Evolutionary conservation across 1,284 basidiomycete species (phyloP), one percentile per base, ranked within the genome.

Genomic region (Fomitiporia mediterranea): DNA sequence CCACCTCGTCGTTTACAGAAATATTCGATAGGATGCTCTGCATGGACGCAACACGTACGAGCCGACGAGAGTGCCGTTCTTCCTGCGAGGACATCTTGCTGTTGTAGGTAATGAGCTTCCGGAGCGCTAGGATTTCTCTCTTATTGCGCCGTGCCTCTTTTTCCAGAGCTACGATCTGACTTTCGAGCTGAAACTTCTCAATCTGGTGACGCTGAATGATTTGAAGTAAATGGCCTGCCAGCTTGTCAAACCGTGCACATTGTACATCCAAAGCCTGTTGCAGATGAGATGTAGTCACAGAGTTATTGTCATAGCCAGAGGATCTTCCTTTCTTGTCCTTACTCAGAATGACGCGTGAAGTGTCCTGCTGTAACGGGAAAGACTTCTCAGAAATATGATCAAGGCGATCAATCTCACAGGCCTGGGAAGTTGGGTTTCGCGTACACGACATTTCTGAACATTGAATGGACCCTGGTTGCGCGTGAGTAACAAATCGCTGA

Each of bases 91-190:
- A 32, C n/a, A 23, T 55, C 25, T 35, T 27, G 27, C 34, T 50
- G 13, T 25, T 51, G 27, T 34, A 35, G 8, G 30, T 39, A 47
- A 79, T 70, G 17, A 79, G 70, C 73, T 74, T 79, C 32, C 74
- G 70, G 38, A 79, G 66, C 17, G 78, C 78, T 52, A 74, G 72
- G 47, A 80, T 74, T 64, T 79, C 78, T 55, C 70, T 65, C 61
- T 72, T 76, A 61, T 73, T 72, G 62, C 73, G 71, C 28, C 68
- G 67, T 35, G 70, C 64, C 55, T 73, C 72, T 28, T 68, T 68
- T 63, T 79, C 74, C 9, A 77, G 70, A n/a, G 61, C 63, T 55
- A 75, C 73, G 13, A 80, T 71, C 13, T 70, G 73, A 27, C 61
- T 68, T 42, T 71, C 61, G 57, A 76, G 67, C 51, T 67, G 66